Evolutionary conservation across 352 stramenopile species (phyloP).

Genomic region (Phytophthora kernoviae): DNA sequence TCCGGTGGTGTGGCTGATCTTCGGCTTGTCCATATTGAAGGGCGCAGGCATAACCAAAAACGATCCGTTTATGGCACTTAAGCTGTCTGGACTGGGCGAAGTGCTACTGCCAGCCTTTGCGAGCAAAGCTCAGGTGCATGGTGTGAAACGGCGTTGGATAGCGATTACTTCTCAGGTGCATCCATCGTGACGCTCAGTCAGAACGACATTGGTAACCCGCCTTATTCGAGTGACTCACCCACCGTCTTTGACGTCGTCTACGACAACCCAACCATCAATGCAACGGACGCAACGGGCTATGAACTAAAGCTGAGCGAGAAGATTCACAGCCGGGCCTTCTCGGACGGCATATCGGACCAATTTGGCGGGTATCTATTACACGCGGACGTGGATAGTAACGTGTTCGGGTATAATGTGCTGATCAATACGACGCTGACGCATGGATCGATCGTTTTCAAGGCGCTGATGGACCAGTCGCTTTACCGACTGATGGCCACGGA

Average conservation of each 20-base stretch:
- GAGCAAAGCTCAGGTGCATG: slow-evolving; percentile 23
- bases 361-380: slow-evolving; percentile 48
- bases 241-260: slow-evolving; percentile 54
- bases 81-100: slow-evolving; percentile 11
- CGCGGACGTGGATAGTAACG: slow-evolving; percentile 16
- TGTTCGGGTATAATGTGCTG: slow-evolving; percentile 52
- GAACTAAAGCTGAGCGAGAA: slow-evolving; percentile 39
- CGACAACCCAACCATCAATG: slow-evolving; percentile 28
- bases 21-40: slow-evolving; percentile 31
- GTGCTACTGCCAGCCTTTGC: slow-evolving; percentile 22
- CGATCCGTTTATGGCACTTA: slow-evolving; percentile 30
- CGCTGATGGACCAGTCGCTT: slow-evolving; percentile 52
- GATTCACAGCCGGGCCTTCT: slow-evolving; percentile 42
- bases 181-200: slow-evolving; percentile 13
- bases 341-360: slow-evolving; percentile 28
- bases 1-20: slow-evolving; percentile 29
- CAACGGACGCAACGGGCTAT: slow-evolving; percentile 30
- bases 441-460: slow-evolving; percentile 51
- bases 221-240: slow-evolving; percentile 34
- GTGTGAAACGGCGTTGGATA: slow-evolving; percentile 23
- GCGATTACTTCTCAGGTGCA: slow-evolving; percentile 27
- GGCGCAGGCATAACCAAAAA: slow-evolving; percentile 21
- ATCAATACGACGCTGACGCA: slow-evolving; percentile 59
- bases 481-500: slow-evolving; percentile 39
- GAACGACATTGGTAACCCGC: slow-evolving; percentile 16